Evolutionary conservation across 805 yeast genomes (phyloP).

Genomic region (Ogataea naganishii): DNA sequence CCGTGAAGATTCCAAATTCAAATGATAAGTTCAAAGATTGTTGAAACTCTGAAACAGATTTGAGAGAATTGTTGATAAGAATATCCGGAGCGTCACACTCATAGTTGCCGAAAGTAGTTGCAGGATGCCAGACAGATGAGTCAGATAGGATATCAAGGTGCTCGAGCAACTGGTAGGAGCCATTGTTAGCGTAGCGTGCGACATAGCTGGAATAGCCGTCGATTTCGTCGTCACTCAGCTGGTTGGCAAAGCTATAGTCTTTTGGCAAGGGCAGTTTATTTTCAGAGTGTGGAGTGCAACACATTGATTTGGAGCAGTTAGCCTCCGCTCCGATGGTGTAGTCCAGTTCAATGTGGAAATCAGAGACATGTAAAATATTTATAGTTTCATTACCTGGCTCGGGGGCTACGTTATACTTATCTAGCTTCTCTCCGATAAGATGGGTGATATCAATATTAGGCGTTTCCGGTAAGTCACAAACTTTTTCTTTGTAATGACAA

Average conservation of each 20-base stretch:
- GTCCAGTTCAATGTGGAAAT: conserved; percentile 53
- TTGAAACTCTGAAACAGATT: conserved; percentile 29
- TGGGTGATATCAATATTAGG: conserved; percentile 36
- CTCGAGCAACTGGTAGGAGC: conserved; percentile 19
- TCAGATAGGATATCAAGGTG: conserved; percentile 16
- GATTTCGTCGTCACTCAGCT: conserved; percentile 6
- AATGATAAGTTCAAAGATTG: conserved; percentile 30
- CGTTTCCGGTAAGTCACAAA: conserved; percentile 45
- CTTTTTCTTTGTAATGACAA: conserved; percentile 43
- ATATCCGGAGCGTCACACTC: conserved; percentile 59
- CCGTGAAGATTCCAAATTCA: conserved; percentile 62
- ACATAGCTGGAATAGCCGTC: conserved; percentile 2
- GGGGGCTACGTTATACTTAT: conserved; percentile 33
- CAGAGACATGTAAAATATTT: conserved; percentile 59
- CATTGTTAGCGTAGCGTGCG: conserved; percentile 16
- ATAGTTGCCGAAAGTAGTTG: conserved; percentile 54
- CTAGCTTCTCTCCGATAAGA: conserved; percentile 37
- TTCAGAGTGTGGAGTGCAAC: conserved; percentile 48
- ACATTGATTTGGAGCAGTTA: conserved; percentile 47
- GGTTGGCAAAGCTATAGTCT: conserved; percentile 30
- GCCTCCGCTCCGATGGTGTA: conserved; percentile 47
- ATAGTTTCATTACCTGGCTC: conserved; percentile 31
- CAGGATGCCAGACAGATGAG: conserved; percentile 36
- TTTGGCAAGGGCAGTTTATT: conserved; percentile 30
- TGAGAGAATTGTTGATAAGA: conserved; percentile 49